phyloP scores from a whole-genome alignment of 129 eudicot genomes.

The Heracleum sosnowskyi region DNA sequence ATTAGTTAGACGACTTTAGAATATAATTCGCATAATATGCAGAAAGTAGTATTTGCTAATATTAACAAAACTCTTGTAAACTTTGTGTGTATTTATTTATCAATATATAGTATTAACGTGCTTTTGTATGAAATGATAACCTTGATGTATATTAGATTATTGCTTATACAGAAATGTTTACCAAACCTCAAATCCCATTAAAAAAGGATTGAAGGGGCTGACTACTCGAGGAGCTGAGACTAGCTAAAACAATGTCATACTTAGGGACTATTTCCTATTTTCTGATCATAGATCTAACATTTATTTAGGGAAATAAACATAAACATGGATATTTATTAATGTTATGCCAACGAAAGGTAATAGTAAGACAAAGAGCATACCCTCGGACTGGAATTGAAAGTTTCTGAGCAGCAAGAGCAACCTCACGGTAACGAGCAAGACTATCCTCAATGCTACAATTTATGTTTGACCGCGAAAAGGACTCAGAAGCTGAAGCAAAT shows the following conservation, averaged over 20 bases:
- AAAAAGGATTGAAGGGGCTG: background rate
- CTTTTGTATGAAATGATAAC: background rate
- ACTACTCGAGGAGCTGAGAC: background rate
- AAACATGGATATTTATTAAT: background rate
- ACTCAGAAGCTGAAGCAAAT: slow-evolving; percentile 96
- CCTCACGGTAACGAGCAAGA: slow-evolving; percentile 67
- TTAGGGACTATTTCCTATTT: background rate
- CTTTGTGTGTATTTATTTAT: background rate
- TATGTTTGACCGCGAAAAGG: slow-evolving; percentile 74
- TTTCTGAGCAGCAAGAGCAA: slow-evolving; percentile 58
- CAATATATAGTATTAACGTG: background rate
- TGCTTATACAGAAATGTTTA: background rate
- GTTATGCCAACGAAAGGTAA: background rate
- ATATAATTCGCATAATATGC: background rate
- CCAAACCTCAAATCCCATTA: background rate
- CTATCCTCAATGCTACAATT: slow-evolving; percentile 89
- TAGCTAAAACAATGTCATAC: background rate
- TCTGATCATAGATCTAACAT: background rate
- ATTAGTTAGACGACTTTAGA: background rate
- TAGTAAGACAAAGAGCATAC: slow-evolving; percentile 28
- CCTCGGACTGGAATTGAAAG: slow-evolving; percentile 79
- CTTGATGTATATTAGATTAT: background rate
- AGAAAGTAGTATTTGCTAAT: background rate
- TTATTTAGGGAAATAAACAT: background rate
- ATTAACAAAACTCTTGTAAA: background rate